Percentiles rank a stretch among this genome's conserved stretches.
Evolutionary conservation across 2,329 filamentous ascomycete genomes (phyloP).

Genomic region (Bipolaris gigantea): DNA sequence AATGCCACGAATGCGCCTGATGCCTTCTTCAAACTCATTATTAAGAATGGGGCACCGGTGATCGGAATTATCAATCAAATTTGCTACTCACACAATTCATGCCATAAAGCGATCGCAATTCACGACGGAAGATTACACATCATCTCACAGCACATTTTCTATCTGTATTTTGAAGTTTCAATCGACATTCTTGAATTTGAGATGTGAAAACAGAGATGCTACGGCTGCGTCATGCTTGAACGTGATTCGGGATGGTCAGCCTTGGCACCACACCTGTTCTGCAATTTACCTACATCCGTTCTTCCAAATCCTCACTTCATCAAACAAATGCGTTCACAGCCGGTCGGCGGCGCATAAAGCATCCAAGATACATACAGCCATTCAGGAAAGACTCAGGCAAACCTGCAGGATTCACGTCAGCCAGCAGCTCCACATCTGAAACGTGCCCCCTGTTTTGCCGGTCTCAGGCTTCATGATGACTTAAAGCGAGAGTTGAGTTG

Average conservation of each 20-base stretch:
- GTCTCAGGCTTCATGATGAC: constrained; percentile 4
- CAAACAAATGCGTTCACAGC: not conserved
- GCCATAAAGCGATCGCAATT: no score
- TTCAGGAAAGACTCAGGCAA: not conserved
- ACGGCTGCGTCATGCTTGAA: not conserved
- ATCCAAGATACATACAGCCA: not conserved
- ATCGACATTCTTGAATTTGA: no score
- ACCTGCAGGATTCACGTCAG: not conserved
- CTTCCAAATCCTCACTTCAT: not conserved
- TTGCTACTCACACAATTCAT: no score
- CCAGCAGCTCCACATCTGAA: constrained; percentile 1
- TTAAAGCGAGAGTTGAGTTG: not conserved
- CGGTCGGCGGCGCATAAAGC: not conserved
- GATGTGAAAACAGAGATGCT: no score
- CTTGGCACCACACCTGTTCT: not conserved
- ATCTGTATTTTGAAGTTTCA: no score
- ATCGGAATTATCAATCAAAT: no score
- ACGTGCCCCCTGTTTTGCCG: constrained; percentile 6
- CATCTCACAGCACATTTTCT: no score
- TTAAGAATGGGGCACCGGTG: no score
- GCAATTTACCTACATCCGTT: not conserved
- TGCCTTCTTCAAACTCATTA: no score
- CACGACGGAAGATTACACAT: no score
- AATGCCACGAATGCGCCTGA: no score
- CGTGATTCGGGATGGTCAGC: not conserved